Evolutionary conservation across 2,329 filamentous ascomycete species (phyloP).

Genomic region (Rhexocercosporidium sp.): DNA sequence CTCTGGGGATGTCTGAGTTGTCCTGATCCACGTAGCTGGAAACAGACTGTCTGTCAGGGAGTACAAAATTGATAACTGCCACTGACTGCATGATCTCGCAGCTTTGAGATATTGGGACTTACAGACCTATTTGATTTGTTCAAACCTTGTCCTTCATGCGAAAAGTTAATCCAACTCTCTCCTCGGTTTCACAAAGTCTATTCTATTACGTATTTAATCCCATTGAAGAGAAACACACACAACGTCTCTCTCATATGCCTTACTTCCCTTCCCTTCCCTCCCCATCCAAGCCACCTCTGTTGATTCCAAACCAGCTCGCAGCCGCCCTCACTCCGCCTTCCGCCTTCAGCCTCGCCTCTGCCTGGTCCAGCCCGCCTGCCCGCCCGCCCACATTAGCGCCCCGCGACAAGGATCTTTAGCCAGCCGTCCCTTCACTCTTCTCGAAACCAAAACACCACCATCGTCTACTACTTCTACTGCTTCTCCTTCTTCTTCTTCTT

Average conservation of each 20-base stretch:
- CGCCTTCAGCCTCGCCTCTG: conserved; percentile 1
- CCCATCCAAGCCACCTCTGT: background rate
- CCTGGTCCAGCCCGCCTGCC: background rate
- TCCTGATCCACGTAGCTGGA: background rate
- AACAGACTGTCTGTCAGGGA: no score
- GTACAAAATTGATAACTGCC: background rate
- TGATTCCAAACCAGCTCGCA: background rate
- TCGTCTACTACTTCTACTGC: no score
- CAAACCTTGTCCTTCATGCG: no score
- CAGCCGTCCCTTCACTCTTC: background rate
- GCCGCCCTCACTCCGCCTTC: no score
- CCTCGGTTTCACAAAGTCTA: no score
- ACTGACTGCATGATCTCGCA: background rate
- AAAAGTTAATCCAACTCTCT: no score
- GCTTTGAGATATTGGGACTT: background rate
- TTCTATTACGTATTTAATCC: no score
- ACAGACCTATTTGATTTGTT: background rate
- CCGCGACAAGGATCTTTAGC: no score
- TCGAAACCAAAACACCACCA: conserved; percentile 8
- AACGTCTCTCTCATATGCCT: no score
- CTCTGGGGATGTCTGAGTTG: background rate
- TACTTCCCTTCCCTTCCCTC: no score
- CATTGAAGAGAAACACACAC: no score
- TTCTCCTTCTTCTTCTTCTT: background rate
- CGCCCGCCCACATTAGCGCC: no score